Evolutionary conservation across 2,329 filamentous ascomycete species (phyloP), one percentile per base, ranked within the genome.

Genomic region (Leptodontidium sp.): DNA sequence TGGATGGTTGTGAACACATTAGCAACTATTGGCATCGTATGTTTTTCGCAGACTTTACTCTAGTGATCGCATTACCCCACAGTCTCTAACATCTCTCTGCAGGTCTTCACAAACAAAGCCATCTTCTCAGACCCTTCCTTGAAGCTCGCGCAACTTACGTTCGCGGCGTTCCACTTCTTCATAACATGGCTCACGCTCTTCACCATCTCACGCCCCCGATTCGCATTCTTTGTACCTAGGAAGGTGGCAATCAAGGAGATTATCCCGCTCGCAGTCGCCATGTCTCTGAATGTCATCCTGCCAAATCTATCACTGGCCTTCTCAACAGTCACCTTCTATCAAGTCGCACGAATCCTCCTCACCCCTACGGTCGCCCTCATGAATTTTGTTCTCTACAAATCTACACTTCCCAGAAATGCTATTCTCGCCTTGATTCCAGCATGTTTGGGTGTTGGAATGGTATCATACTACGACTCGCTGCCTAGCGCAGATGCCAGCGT

Each of bases 281-380:
- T 92, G 89, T 85, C 87, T 63, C 82, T 90, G 68, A 91, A 91
- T 78, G 88, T 92, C 76, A 88, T 92, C 71, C 82, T 92, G 11
- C 89, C 88, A 11, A 92, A 92, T 75, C 80, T 91, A 7, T 91
- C 88, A 1, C 82, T 92, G 53, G 89, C 89, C 38, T 90, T 87
- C 77, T 91, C 89, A 26, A 86, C 86, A 62, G 87, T 92, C 52
- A 89, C 88, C 52, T 91, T 92, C 77, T 92, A 91, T 78, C 90
- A 92, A 78, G 86, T 91, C 61, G 88, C 88, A 4, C 86, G 89
- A 29, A 90, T 91, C 68, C 82, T 91, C 14, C 83, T 91, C 35
- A 91, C 90, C 0, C 90, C 90, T 2, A 84, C 83, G 53, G 88
- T 91, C 24, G 89, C 88, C 4, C 77, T 87, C 17, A 87, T 92